Percentiles rank a stretch among this genome's conserved stretches.
phyloP scores from a whole-genome alignment of 768 basidiomycete genomes.

The Suillus weaverae region DNA sequence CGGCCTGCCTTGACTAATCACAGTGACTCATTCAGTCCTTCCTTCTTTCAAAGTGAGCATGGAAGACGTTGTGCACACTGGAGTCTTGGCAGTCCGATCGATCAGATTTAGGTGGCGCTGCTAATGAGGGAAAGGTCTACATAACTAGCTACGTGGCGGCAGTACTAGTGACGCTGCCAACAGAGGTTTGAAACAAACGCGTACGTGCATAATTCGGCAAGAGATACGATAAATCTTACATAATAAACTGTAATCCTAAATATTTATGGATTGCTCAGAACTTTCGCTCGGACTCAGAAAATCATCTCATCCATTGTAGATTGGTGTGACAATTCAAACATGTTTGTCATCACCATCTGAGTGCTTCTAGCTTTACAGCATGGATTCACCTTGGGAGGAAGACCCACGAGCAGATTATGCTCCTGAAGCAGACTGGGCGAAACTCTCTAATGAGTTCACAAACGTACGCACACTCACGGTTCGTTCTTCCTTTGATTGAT shows the following conservation, averaged over 20 bases:
- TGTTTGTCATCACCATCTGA: neutral
- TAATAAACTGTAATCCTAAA: neutral
- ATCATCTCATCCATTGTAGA: neutral
- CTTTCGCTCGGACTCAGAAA: neutral
- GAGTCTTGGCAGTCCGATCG: neutral
- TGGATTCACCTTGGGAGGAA: slow-evolving; percentile 65
- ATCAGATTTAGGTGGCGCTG: neutral
- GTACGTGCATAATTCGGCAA: too few relatives aligned
- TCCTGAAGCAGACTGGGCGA: slow-evolving; percentile 64
- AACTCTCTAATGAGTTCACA: slow-evolving; percentile 66
- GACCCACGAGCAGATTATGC: slow-evolving; percentile 30
- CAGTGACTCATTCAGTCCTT: neutral
- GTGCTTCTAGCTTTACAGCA: neutral
- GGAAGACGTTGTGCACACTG: too few relatives aligned
- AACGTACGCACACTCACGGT: slow-evolving; percentile 47
- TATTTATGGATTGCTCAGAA: too few relatives aligned
- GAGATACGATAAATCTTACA: neutral
- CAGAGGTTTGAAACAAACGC: neutral
- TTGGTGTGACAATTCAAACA: neutral
- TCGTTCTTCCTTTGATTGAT: slow-evolving; percentile 1
- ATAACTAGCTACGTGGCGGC: neutral
- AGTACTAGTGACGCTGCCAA: neutral
- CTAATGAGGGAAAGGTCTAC: neutral
- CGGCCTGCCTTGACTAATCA: neutral
- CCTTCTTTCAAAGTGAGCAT: too few relatives aligned